Percentiles rank a stretch among this genome's conserved stretches.
phyloP scores from a whole-genome alignment of 1,139 yeast species.

The Magnusiomyces magnusii region DNA sequence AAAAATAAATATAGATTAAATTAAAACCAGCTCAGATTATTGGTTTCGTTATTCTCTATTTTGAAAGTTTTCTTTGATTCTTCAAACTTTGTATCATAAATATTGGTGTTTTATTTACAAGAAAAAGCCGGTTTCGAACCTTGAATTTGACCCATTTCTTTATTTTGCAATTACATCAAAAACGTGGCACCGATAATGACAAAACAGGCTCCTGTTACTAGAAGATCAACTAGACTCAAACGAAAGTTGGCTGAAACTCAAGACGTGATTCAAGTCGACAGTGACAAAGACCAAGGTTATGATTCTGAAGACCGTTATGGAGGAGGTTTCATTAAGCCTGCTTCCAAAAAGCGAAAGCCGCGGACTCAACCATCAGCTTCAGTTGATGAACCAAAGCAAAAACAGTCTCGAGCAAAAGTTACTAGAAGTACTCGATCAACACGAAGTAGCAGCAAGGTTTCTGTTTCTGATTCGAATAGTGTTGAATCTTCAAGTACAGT shows the following conservation, averaged over 20 bases:
- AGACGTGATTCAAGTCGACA: not conserved
- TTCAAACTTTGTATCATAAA: not conserved
- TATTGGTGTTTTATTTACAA: too few relatives aligned
- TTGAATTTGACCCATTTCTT: too few relatives aligned
- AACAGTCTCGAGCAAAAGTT: not conserved
- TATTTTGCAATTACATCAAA: too few relatives aligned
- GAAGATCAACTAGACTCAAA: not conserved
- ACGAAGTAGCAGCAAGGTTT: not conserved
- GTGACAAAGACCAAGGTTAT: not conserved
- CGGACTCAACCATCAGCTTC: too few relatives aligned
- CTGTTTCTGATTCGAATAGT: not conserved
- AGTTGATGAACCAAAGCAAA: not conserved
- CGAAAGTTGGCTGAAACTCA: not conserved
- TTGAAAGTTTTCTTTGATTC: not conserved
- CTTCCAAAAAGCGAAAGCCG: not conserved
- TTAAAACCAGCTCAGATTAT: not conserved
- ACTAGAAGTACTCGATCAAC: not conserved
- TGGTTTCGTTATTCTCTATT: too few relatives aligned
- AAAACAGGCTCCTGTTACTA: not conserved
- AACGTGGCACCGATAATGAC: not conserved
- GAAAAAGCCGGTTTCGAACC: not conserved
- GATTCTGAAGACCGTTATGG: not conserved
- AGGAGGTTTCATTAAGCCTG: not conserved
- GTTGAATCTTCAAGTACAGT: not conserved
- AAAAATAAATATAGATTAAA: too few relatives aligned